A percentile compares a stretch with the other conserved stretches of the same genome.
Conservation (phyloP, 1,284 basidiomycete genomes). For the Pseudozyma thailandica region DNA sequence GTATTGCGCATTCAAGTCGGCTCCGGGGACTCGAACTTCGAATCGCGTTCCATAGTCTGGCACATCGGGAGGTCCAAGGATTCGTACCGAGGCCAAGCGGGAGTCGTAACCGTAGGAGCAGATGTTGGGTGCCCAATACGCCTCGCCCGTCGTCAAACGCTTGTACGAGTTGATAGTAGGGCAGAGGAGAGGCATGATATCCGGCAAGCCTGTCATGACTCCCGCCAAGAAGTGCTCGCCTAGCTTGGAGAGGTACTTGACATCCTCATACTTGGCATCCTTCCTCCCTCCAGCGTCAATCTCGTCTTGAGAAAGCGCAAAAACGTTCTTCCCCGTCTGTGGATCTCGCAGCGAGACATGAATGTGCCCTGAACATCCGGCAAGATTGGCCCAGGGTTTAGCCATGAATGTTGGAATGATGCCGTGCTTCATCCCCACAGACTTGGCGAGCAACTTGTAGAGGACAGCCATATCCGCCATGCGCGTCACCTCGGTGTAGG, state of each 20-base stretch:
- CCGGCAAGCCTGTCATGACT: slow-evolving; percentile 84
- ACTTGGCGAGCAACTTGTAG: slow-evolving; percentile 93
- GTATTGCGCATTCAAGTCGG: slow-evolving; percentile 93
- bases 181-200: slow-evolving; percentile 76
- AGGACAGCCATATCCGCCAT: slow-evolving; percentile 95
- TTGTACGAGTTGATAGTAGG: slow-evolving; percentile 98
- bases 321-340: slow-evolving; percentile 78
- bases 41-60: slow-evolving; percentile 83
- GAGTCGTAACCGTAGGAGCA: slow-evolving; percentile 93
- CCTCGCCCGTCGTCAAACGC: slow-evolving; percentile 89
- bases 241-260: slow-evolving; percentile 81
- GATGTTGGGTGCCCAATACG: slow-evolving; percentile 93
- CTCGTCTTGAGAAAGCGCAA: slow-evolving; percentile 77
- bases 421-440: slow-evolving; percentile 86
- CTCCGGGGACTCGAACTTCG: slow-evolving; percentile 92
- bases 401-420: slow-evolving; percentile 98
- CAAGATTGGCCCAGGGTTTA: slow-evolving; percentile 79
- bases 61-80: slow-evolving; percentile 88
- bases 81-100: slow-evolving; percentile 86
- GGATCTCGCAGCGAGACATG: slow-evolving; percentile 85
- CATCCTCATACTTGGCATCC: slow-evolving; percentile 81
- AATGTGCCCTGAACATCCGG: slow-evolving; percentile 76
- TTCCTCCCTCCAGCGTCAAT: slow-evolving; percentile 75
- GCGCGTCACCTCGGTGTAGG: slow-evolving; percentile 82
- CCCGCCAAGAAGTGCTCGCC: slow-evolving; percentile 95